Percentiles rank a stretch among this genome's conserved stretches.
Conservation (phyloP, 2,329 filamentous ascomycete species). For the Cladosporium cucumerinum region DNA sequence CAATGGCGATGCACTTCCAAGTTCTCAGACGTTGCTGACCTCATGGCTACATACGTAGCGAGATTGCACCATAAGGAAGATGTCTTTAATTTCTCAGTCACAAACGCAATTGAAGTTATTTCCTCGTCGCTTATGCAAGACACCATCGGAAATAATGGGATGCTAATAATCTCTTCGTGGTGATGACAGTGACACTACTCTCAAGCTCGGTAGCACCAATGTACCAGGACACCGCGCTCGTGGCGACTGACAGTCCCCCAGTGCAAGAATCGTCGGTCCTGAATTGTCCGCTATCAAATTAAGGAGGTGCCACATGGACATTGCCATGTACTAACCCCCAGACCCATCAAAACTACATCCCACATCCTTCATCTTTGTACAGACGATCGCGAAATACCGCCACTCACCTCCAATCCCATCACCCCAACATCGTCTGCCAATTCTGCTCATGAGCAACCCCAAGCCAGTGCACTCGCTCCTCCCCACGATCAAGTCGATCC, state of each 20-base stretch:
- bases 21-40: background rate
- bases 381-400: background rate
- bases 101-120: background rate
- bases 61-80: background rate
- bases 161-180: background rate
- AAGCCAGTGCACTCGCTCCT: conserved; percentile 51
- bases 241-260: background rate
- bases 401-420: background rate
- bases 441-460: conserved; percentile 56
- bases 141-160: background rate
- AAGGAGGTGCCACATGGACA: background rate
- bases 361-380: background rate
- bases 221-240: background rate
- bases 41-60: background rate
- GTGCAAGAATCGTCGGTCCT: background rate
- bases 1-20: background rate
- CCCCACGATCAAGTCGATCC: conserved; percentile 49
- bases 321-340: background rate
- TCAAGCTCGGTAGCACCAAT: background rate
- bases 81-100: background rate
- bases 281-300: background rate
- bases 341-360: background rate
- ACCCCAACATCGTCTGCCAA: conserved; percentile 56
- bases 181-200: background rate
- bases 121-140: background rate